Conservation (phyloP, 2,329 filamentous ascomycete species). For the Thielaviopsis populi region DNA sequence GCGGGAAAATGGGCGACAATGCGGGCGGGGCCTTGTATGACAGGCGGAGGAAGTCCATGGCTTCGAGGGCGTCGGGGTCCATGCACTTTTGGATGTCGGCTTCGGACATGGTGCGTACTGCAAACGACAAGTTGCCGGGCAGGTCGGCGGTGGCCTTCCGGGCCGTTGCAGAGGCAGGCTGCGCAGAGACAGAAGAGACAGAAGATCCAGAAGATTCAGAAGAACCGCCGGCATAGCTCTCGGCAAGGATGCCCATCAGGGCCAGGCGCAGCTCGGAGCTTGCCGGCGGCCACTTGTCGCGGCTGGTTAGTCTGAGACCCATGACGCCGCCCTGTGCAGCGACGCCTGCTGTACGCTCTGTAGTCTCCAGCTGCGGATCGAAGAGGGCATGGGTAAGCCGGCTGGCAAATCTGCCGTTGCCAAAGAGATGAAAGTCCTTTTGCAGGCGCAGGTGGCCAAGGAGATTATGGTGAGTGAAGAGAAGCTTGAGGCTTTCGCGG, state of each 20-base stretch:
- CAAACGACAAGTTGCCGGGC: constrained; percentile 63
- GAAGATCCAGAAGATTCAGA: too few species aligned
- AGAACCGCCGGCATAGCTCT: constrained; percentile 43
- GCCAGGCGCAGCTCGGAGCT: constrained; percentile 85
- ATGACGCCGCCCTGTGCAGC: constrained; percentile 56
- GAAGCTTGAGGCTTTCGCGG: constrained; percentile 54
- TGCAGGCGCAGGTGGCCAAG: constrained; percentile 60
- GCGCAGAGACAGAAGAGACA: constrained; percentile 17
- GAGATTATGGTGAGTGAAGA: constrained; percentile 62
- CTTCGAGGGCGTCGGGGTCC: constrained; percentile 67
- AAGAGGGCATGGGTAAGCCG: constrained; percentile 73
- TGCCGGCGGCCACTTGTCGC: constrained; percentile 81
- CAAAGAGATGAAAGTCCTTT: constrained; percentile 66
- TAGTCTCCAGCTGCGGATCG: constrained; percentile 63
- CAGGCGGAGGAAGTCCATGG: constrained; percentile 81
- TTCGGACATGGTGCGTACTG: constrained; percentile 63
- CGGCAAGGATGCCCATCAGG: constrained; percentile 68
- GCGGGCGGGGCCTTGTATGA: constrained; percentile 66
- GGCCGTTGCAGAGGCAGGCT: neutral
- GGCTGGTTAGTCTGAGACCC: constrained; percentile 67
- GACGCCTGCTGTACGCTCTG: constrained; percentile 48
- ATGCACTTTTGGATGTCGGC: constrained; percentile 72
- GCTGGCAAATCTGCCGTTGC: constrained; percentile 70
- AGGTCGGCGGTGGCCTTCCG: constrained; percentile 28
- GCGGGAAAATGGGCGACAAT: constrained; percentile 59